Base-by-base conservation (phyloP, 2,329 filamentous ascomycete genomes). In the Phyllosticta paracitricarpa region DNA sequence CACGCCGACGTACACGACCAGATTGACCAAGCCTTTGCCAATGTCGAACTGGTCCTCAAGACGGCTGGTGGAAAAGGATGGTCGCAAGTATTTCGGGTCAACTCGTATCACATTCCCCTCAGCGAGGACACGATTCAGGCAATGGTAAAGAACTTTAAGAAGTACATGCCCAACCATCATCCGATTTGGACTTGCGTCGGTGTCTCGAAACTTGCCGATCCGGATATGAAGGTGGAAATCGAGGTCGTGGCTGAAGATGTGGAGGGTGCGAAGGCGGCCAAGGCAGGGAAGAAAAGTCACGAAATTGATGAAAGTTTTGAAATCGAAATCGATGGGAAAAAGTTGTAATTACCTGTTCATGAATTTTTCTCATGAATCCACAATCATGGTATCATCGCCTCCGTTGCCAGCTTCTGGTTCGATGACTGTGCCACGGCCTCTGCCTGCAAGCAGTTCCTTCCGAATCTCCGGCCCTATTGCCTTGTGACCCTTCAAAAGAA, bases 381-480 rank as follows among this genome's bases (percentile, higher is more conserved):
- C 68, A 68, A 91, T 82, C 70, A 97, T 97, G 17, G 91, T 96
- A 78, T 97, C 93, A 72, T 97, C 90, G 9, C 89, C 84, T 61
- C 83, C 92, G 67, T 91, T 85, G 71, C 78, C 65, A 75, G 77
- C 66, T 69, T 82, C 70, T 76, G 76, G 82, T 72, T 89, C 87
- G 24, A 86, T 71, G 25, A 85, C 79, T 5, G 93, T 84, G 48
- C 93, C 93, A 64, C 94, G 83, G 2, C 91, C 93, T 74, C 94
- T 82, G 1, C 94, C 94, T 26, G 91, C 91, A 56, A 97, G 76
- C 69, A 99, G 72, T 73, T 99, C 93, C 68, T 91, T 85, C 67
- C 94, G 81, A 26, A 97, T 89, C 72, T 97, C 94, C 0, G 94
- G 91, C 0, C 91, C 91, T 65, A 99, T 97, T 63, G 87, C 84